Conservation (phyloP, 345 rosid genomes). For the Streptanthus diversifolius region DNA sequence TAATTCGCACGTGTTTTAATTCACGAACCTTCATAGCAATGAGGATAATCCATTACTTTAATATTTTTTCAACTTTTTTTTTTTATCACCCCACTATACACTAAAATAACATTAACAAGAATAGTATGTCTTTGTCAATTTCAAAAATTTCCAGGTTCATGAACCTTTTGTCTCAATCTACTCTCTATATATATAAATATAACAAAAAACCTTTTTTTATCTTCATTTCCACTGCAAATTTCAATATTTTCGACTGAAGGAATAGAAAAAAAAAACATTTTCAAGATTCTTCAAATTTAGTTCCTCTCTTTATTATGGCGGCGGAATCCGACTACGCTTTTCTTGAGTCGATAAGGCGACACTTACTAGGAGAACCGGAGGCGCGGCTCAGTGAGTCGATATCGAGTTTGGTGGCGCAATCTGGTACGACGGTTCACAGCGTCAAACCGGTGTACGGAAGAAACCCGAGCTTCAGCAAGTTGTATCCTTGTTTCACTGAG, state of each 20-base stretch:
- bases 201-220: background rate
- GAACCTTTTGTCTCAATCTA: constrained; percentile 21
- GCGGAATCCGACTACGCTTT: constrained; percentile 47
- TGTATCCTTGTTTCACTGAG: constrained; percentile 77
- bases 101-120: background rate
- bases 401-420: constrained; percentile 19
- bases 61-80: constrained; percentile 23
- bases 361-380: constrained; percentile 51
- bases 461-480: constrained; percentile 61
- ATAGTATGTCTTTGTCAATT: constrained; percentile 8
- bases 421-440: background rate
- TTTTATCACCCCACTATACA: constrained; percentile 19
- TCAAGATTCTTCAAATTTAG: background rate
- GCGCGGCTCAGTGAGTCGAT: constrained; percentile 10
- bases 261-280: background rate
- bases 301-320: background rate
- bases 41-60: constrained; percentile 16
- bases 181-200: constrained; percentile 13
- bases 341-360: constrained; percentile 50
- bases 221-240: constrained; percentile 9
- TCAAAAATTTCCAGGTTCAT: constrained; percentile 28
- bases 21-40: constrained; percentile 35
- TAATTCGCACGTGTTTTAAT: constrained; percentile 33
- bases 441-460: constrained; percentile 43
- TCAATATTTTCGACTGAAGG: constrained; percentile 4